Evolutionary conservation across 2,329 filamentous ascomycete genomes (phyloP).

Genomic region (Alternaria metachromatica): DNA sequence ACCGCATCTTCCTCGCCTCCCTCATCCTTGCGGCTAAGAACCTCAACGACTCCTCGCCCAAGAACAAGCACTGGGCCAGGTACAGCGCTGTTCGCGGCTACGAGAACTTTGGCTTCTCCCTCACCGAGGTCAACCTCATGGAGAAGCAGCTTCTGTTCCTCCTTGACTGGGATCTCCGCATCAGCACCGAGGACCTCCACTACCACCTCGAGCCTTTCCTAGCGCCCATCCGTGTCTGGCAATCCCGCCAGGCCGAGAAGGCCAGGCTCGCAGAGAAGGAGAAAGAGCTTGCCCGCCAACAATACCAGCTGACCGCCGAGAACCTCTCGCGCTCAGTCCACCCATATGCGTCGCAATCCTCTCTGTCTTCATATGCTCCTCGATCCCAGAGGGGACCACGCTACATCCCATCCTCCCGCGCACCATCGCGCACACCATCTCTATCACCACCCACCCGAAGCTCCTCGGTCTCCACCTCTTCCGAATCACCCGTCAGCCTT

Average conservation of each 20-base stretch:
- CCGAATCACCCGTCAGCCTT: conserved; percentile 45
- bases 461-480: conserved; percentile 44
- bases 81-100: conserved; percentile 81
- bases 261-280: conserved; percentile 54
- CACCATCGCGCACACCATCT: conserved; percentile 57
- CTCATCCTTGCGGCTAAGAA: conserved; percentile 93
- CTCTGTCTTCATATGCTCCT: conserved; percentile 44
- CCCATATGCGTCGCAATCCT: conserved; percentile 46
- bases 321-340: conserved; percentile 44
- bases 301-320: conserved; percentile 50
- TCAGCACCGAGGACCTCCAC: conserved; percentile 85
- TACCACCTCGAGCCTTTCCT: conserved; percentile 87
- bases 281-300: conserved; percentile 49
- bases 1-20: conserved; percentile 93
- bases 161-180: conserved; percentile 90
- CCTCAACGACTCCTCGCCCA: conserved; percentile 96
- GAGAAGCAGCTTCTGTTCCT: conserved; percentile 97
- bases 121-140: conserved; percentile 98
- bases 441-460: conserved; percentile 56
- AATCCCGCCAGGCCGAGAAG: conserved; percentile 62
- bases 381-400: conserved; percentile 33
- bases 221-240: conserved; percentile 74
- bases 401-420: conserved; percentile 41
- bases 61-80: conserved; percentile 99
- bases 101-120: conserved; percentile 85